A percentile compares a stretch with the other conserved stretches of the same genome.
Evolutionary conservation across 2,329 filamentous ascomycete genomes (phyloP).

Genomic region (Pyrenophora graminea): DNA sequence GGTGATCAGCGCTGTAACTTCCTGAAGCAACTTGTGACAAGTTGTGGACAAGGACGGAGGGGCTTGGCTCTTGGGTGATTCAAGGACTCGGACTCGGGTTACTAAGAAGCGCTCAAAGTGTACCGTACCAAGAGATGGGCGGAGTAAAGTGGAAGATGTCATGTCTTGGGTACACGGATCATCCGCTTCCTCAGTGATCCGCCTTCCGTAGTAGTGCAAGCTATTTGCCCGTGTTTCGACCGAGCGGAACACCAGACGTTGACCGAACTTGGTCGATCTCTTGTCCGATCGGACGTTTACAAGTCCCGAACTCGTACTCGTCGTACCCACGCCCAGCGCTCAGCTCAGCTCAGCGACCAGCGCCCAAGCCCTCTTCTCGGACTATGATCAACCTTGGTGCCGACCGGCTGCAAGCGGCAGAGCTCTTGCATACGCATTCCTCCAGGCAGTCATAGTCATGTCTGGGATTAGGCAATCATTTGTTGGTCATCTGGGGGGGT

Average conservation of each 20-base stretch:
- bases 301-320: slow-evolving; percentile 9
- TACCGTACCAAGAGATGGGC: background rate
- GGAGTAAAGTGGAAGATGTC: background rate
- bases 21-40: slow-evolving; percentile 15
- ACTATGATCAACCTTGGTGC: slow-evolving; percentile 8
- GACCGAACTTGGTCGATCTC: slow-evolving; percentile 7
- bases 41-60: slow-evolving; percentile 19
- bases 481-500: slow-evolving; percentile 8
- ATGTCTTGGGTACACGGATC: slow-evolving; percentile 9
- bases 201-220: slow-evolving; percentile 5
- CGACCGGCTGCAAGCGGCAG: slow-evolving; percentile 10
- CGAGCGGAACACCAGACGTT: slow-evolving; percentile 20
- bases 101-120: too few relatives aligned
- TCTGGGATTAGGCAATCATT: background rate
- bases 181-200: slow-evolving; percentile 12
- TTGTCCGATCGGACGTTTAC: slow-evolving; percentile 11
- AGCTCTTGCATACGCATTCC: slow-evolving; percentile 4
- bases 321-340: background rate
- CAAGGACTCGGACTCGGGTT: background rate
- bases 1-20: slow-evolving; percentile 23
- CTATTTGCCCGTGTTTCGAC: slow-evolving; percentile 25
- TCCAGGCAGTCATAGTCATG: slow-evolving; percentile 15
- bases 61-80: slow-evolving; percentile 16
- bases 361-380: background rate
- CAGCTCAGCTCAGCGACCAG: too few relatives aligned